A percentile compares a stretch with the other conserved stretches of the same genome.
Evolutionary conservation across 805 yeast genomes (phyloP).

Genomic region (Teunomyces stri): DNA sequence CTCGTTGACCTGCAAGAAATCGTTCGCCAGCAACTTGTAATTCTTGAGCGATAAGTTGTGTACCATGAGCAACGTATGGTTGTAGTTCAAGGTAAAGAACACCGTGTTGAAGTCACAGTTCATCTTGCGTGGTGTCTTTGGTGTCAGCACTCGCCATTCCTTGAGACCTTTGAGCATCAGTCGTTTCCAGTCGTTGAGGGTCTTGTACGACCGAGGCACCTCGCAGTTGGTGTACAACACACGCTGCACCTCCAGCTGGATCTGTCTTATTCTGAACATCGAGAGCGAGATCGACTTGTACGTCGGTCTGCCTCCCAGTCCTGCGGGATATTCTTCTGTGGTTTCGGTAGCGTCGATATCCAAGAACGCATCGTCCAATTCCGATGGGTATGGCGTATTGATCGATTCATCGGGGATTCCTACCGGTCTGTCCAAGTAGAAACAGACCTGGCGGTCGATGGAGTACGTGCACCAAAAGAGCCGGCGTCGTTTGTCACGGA

Average conservation of each 20-base stretch:
- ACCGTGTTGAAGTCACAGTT: constrained; percentile 72
- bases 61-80: constrained; percentile 68
- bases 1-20: constrained; percentile 54
- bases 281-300: constrained; percentile 67
- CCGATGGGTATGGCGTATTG: constrained; percentile 67
- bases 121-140: constrained; percentile 56
- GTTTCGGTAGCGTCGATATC: constrained; percentile 24
- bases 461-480: constrained; percentile 86
- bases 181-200: constrained; percentile 61
- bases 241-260: constrained; percentile 76
- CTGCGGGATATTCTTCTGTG: background rate
- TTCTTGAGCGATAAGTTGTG: constrained; percentile 79
- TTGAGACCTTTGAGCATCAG: constrained; percentile 52
- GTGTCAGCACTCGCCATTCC: constrained; percentile 59
- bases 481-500: constrained; percentile 58
- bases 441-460: constrained; percentile 80
- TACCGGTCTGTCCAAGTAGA: constrained; percentile 83
- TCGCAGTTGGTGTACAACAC: constrained; percentile 70
- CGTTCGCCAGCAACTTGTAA: constrained; percentile 50
- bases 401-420: constrained; percentile 84
- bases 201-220: constrained; percentile 59
- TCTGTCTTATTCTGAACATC: constrained; percentile 64
- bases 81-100: constrained; percentile 71
- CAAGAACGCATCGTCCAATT: constrained; percentile 70
- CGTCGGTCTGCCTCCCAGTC: constrained; percentile 39